Percentiles rank a stretch among this genome's conserved stretches.
Conservation (phyloP, 2,329 filamentous ascomycete species). For the Mollisiaceae sp. region DNA sequence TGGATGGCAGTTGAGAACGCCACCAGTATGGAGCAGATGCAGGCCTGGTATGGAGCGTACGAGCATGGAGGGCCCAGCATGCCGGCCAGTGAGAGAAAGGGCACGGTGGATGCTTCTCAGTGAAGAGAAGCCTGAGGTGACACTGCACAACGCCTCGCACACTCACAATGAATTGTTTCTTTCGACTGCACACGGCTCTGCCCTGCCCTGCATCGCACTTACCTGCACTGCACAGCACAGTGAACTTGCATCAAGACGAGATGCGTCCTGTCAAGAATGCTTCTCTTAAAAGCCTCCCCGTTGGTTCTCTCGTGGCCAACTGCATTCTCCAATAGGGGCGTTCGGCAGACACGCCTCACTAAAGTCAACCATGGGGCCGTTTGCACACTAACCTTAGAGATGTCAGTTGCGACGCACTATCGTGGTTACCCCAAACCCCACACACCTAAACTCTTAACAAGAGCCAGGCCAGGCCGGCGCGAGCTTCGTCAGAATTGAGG, state of each 20-base stretch:
- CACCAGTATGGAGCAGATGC: neutral
- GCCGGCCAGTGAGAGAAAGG: neutral
- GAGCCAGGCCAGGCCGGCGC: neutral
- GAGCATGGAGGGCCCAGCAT: neutral
- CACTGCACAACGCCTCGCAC: neutral
- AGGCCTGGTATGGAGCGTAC: neutral
- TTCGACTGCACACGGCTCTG: too few relatives aligned
- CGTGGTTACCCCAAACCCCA: neutral
- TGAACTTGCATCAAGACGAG: neutral
- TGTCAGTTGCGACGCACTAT: neutral
- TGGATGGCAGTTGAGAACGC: conserved; percentile 6
- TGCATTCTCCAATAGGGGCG: neutral
- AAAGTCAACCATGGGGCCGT: neutral
- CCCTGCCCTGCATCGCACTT: neutral
- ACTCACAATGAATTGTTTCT: conserved; percentile 9
- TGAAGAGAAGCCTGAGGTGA: neutral
- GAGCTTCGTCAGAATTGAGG: neutral
- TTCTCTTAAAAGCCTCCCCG: neutral
- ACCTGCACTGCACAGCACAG: neutral
- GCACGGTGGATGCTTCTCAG: neutral
- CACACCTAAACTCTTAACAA: neutral
- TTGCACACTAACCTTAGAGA: neutral
- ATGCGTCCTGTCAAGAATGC: neutral
- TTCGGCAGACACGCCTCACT: neutral
- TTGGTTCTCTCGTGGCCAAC: neutral